Conservation (phyloP, 768 basidiomycete species). For the Cytidiella melzeri region DNA sequence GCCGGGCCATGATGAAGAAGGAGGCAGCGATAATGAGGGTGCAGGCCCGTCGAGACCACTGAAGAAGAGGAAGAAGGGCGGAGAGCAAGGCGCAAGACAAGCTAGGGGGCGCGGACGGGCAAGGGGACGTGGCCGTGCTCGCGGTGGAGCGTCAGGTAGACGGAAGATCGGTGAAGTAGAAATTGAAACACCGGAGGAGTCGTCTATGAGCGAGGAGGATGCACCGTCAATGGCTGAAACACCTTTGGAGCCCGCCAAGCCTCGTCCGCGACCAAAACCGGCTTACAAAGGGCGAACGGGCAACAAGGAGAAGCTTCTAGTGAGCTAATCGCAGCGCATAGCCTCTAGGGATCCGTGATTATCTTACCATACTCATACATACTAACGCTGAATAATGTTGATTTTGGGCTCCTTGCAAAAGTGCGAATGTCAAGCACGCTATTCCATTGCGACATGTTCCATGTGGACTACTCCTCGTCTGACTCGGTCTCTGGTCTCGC, state of each 20-base stretch:
- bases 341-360: no score
- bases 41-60: conserved; percentile 21
- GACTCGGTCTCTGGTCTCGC: conserved; percentile 10
- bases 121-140: conserved; percentile 4
- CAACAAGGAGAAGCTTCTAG: no score
- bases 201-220: conserved; percentile 1
- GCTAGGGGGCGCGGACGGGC: conserved; percentile 1
- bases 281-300: background rate
- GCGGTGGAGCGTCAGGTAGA: conserved; percentile 11
- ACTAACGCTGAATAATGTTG: no score
- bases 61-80: conserved; percentile 28
- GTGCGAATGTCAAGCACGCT: background rate
- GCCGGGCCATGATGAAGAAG: conserved; percentile 13
- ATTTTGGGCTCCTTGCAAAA: no score
- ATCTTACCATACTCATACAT: no score
- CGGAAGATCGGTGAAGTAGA: conserved; percentile 11
- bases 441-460: background rate
- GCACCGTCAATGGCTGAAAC: background rate
- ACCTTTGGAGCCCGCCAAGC: conserved; percentile 22
- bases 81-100: conserved; percentile 6
- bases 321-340: no score
- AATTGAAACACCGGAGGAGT: background rate
- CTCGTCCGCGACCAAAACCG: conserved; percentile 31
- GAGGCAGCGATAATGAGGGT: conserved; percentile 20
- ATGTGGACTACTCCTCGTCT: conserved; percentile 13